phyloP scores from a whole-genome alignment of 352 stramenopile species.

The Phytophthora podocarpi region DNA sequence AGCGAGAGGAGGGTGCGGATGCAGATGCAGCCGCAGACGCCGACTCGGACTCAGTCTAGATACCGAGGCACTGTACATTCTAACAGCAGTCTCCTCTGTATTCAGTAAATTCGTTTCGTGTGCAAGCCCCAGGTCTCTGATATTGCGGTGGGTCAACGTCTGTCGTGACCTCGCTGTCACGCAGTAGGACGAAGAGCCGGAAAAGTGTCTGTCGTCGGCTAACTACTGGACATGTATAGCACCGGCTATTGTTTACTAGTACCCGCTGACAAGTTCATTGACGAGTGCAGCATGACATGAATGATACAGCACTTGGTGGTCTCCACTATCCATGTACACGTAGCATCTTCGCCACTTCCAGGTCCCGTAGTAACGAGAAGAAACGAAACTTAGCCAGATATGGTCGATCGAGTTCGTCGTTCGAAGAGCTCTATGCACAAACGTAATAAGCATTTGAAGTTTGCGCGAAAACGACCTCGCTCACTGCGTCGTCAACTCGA shows the following conservation, averaged over 20 bases:
- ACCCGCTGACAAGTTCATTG: neutral
- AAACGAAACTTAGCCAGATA: too few species aligned
- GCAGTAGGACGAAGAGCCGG: slow-evolving; percentile 16
- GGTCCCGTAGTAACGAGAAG: too few species aligned
- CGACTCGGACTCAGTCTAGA: slow-evolving; percentile 31
- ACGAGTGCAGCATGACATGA: neutral
- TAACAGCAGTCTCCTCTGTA: slow-evolving; percentile 11
- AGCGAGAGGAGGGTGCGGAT: slow-evolving; percentile 27
- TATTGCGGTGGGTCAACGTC: slow-evolving; percentile 14
- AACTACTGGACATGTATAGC: too few species aligned
- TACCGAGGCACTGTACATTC: neutral
- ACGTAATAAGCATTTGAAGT: neutral
- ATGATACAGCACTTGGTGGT: neutral
- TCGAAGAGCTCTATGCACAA: too few species aligned
- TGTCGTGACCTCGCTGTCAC: slow-evolving; percentile 18
- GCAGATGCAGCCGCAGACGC: slow-evolving; percentile 17
- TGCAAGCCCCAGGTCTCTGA: slow-evolving; percentile 8
- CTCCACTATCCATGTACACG: too few species aligned
- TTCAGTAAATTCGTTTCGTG: slow-evolving; percentile 20
- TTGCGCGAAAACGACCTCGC: neutral
- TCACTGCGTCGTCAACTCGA: slow-evolving; percentile 24
- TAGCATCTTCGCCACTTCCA: too few species aligned
- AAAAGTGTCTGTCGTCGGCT: slow-evolving; percentile 21
- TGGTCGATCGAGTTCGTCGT: too few species aligned
- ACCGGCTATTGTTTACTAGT: slow-evolving; percentile 8